Percentiles rank a stretch among this genome's conserved stretches.
These are phyloP conservation scores for Mayamaea pseudoterrestris DNA, from an alignment of 108 stramenopile genomes.

Conservation along the genomic window DNA sequence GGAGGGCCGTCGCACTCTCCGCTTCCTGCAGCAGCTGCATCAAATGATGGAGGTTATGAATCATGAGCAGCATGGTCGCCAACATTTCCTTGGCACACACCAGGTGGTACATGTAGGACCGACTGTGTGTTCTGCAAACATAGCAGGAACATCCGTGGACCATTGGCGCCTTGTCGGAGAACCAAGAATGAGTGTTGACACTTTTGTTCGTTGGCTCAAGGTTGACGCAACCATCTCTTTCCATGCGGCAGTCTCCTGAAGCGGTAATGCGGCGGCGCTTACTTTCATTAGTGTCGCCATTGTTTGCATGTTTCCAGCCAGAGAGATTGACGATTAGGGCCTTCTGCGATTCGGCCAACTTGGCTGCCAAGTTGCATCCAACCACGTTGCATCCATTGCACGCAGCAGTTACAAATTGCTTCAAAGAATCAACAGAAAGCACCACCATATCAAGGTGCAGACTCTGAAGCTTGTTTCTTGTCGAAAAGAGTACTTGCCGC, in stretches of 20 bases:
- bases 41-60: conserved; percentile 73
- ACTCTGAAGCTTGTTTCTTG: no score
- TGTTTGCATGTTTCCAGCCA: conserved; percentile 4
- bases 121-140: conserved; percentile 15
- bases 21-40: conserved; percentile 18
- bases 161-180: conserved; percentile 5
- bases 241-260: no score
- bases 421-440: conserved; percentile 3
- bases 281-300: not conserved
- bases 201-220: not conserved
- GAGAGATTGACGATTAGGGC: conserved; percentile 6
- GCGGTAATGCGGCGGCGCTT: not conserved
- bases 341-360: conserved; percentile 11
- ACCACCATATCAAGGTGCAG: no score
- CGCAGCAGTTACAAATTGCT: conserved; percentile 7
- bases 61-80: conserved; percentile 67
- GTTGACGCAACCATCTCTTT: conserved; percentile 5
- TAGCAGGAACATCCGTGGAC: conserved; percentile 4
- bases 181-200: conserved; percentile 5
- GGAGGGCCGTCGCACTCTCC: no score
- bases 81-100: conserved; percentile 68
- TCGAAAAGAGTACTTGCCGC: no score
- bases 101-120: conserved; percentile 75
- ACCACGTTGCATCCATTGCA: not conserved
- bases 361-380: conserved; percentile 12